Evolutionary conservation across 441 rosid species (phyloP).

Genomic region (Adansonia grandidieri): DNA sequence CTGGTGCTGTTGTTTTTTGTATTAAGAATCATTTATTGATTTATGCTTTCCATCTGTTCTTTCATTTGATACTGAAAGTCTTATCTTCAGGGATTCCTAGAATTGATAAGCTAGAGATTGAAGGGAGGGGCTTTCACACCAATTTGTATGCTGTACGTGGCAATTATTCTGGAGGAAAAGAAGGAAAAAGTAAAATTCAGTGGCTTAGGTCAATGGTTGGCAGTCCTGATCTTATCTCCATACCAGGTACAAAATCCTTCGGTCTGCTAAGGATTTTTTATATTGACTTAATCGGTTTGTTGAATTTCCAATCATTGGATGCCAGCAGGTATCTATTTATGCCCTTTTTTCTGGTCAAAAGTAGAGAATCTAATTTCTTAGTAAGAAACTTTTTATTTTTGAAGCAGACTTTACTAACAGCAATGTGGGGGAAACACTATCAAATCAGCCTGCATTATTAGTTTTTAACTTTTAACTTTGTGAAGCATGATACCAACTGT

Average conservation of each 20-base stretch:
- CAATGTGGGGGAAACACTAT: background rate
- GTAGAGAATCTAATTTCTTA: background rate
- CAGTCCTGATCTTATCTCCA: conserved; percentile 96
- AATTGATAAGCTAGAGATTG: conserved; percentile 91
- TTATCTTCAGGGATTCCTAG: conserved; percentile 69
- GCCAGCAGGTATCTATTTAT: background rate
- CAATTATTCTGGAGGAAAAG: conserved; percentile 90
- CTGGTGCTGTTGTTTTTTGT: conserved; percentile 3
- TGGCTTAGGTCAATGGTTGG: conserved; percentile 99
- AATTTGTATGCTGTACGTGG: conserved; percentile 90
- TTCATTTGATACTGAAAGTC: conserved; percentile 13
- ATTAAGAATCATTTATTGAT: conserved; percentile 5
- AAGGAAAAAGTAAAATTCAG: conserved; percentile 95
- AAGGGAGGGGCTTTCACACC: conserved; percentile 93
- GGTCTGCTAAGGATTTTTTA: conserved; percentile 1
- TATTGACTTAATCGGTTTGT: background rate
- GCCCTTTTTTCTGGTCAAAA: conserved; percentile 16
- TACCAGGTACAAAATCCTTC: conserved; percentile 58
- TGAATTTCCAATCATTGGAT: conserved; percentile 17
- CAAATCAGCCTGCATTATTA: background rate
- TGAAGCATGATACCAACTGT: background rate
- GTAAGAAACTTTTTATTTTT: background rate
- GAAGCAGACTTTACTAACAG: background rate
- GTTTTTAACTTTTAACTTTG: background rate
- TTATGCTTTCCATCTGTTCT: conserved; percentile 14